Percentiles rank a stretch among this genome's conserved stretches.
These are phyloP conservation scores for Aureobasidium sp. DNA, from an alignment of 2,329 filamentous ascomycete species.

Conservation along the genomic window DNA sequence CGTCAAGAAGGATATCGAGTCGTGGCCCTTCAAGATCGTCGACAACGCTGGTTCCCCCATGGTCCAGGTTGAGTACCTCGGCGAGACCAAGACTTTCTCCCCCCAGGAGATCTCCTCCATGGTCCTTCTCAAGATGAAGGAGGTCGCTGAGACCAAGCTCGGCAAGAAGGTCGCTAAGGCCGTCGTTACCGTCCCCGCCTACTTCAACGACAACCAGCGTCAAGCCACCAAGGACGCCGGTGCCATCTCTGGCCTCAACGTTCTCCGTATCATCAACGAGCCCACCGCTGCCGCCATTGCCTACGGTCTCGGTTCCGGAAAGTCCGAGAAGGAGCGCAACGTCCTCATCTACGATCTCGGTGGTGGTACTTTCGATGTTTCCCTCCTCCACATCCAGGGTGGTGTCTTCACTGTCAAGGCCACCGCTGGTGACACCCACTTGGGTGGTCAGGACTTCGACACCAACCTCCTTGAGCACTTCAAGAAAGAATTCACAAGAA, in stretches of 20 bases:
- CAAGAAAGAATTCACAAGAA: constrained; percentile 85
- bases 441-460: constrained; percentile 95
- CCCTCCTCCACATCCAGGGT: constrained; percentile 95
- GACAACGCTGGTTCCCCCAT: constrained; percentile 82
- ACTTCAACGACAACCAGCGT: constrained; percentile 99
- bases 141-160: constrained; percentile 96
- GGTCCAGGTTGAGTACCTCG: constrained; percentile 93
- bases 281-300: constrained; percentile 96
- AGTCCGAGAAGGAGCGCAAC: constrained; percentile 90
- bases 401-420: constrained; percentile 99
- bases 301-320: constrained; percentile 92
- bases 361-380: constrained; percentile 99
- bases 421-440: constrained; percentile 92
- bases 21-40: constrained; percentile 98
- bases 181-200: constrained; percentile 96
- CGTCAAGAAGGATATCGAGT: constrained; percentile 98
- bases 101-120: constrained; percentile 99
- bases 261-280: constrained; percentile 99
- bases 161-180: constrained; percentile 99
- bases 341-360: constrained; percentile 99
- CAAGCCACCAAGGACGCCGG: constrained; percentile 99
- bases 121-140: constrained; percentile 99
- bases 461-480: constrained; percentile 93
- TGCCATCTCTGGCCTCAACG: constrained; percentile 94
- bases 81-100: constrained; percentile 91